A percentile compares a stretch with the other conserved stretches of the same genome.
Conservation (phyloP, 345 rosid genomes). For the Luvunga scandens region DNA sequence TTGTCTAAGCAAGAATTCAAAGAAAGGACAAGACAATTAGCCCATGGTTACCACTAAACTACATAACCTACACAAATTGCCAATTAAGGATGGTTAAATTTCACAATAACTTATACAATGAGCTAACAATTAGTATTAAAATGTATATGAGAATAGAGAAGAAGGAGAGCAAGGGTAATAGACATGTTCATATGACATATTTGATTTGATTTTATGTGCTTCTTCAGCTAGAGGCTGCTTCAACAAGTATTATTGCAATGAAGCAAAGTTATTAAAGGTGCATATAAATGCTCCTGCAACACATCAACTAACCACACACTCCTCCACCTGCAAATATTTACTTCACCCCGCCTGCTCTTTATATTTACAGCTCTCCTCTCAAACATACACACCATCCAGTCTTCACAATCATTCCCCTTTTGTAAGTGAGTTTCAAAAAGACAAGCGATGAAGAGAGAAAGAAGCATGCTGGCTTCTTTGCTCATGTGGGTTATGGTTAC, state of each 20-base stretch:
- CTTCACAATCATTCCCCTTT: conserved; percentile 4
- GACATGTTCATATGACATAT: background rate
- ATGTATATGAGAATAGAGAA: background rate
- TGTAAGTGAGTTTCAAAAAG: background rate
- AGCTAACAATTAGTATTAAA: background rate
- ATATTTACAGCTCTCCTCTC: conserved; percentile 20
- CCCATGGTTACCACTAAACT: background rate
- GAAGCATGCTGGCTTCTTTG: conserved; percentile 20
- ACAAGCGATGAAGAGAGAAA: conserved; percentile 33
- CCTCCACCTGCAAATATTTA: conserved; percentile 69
- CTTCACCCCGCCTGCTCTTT: conserved; percentile 35
- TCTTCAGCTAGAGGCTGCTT: conserved; percentile 19
- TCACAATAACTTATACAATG: background rate
- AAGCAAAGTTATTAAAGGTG: conserved; percentile 25
- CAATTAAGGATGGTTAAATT: background rate
- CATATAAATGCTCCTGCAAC: conserved; percentile 66
- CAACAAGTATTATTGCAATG: conserved; percentile 22
- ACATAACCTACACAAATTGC: background rate
- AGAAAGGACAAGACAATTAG: background rate
- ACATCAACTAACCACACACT: conserved; percentile 73
- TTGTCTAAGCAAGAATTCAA: background rate
- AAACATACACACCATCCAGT: conserved; percentile 12
- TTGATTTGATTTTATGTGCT: background rate
- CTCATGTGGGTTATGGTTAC: conserved; percentile 37
- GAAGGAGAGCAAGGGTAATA: background rate